phyloP scores from a whole-genome alignment of 108 stramenopile species.

The Cyclotella cryptica region DNA sequence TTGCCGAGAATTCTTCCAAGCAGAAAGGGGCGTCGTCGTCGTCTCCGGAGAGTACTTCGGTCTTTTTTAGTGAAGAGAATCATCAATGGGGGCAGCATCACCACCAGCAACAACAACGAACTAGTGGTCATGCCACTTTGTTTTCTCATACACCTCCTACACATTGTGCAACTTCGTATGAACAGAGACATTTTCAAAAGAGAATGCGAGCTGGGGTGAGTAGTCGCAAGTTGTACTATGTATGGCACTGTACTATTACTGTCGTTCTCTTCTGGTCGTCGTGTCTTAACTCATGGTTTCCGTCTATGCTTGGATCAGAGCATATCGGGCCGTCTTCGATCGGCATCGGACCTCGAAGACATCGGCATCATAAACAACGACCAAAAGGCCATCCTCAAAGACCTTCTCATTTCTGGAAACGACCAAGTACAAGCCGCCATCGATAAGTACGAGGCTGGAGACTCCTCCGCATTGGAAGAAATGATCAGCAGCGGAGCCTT shows the following conservation, averaged over 20 bases:
- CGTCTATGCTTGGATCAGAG: slow-evolving; percentile 47
- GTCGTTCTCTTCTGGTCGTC: neutral
- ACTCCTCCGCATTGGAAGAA: slow-evolving; percentile 69
- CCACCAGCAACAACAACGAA: slow-evolving; percentile 6
- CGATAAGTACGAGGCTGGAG: slow-evolving; percentile 89
- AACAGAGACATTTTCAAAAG: slow-evolving; percentile 83
- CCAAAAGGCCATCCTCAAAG: slow-evolving; percentile 90
- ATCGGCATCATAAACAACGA: slow-evolving; percentile 83
- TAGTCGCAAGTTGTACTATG: neutral
- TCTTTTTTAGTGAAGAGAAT: slow-evolving; percentile 3
- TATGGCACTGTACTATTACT: neutral
- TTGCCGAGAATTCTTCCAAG: neutral
- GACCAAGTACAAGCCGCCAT: slow-evolving; percentile 82
- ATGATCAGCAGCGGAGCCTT: slow-evolving; percentile 76
- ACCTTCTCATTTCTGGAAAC: slow-evolving; percentile 90
- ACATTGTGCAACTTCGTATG: slow-evolving; percentile 70
- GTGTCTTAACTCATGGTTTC: neutral
- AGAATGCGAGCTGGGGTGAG: slow-evolving; percentile 83
- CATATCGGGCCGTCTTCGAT: slow-evolving; percentile 82
- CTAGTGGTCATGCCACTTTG: slow-evolving; percentile 1
- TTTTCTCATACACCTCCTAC: slow-evolving; percentile 79
- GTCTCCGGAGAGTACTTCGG: neutral
- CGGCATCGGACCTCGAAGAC: slow-evolving; percentile 86
- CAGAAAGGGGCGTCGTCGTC: neutral
- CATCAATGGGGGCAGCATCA: slow-evolving; percentile 18